Evolutionary conservation across 225 moss, liverwort and hornwort species (phyloP).

Genomic region (Straminergon stramineum): DNA sequence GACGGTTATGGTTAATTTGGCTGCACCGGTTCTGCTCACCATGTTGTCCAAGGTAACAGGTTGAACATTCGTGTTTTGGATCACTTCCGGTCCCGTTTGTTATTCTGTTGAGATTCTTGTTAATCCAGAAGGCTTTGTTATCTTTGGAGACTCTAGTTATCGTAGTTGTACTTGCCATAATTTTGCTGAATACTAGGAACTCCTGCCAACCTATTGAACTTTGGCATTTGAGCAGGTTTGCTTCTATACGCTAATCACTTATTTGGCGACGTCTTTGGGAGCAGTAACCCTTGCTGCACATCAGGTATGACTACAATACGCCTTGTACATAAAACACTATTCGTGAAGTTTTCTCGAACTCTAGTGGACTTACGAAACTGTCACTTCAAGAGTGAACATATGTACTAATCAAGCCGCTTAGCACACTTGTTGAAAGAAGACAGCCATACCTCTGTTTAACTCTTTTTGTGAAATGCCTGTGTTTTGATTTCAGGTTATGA

Average conservation of each 20-base stretch:
- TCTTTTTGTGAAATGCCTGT: not conserved
- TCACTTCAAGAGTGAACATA: not conserved
- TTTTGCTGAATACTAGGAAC: not conserved
- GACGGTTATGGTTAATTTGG: conserved; percentile 50
- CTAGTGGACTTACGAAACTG: not conserved
- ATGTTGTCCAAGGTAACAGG: conserved; percentile 88
- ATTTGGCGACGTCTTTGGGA: conserved; percentile 83
- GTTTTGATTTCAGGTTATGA: conserved; percentile 62
- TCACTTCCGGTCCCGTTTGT: not conserved
- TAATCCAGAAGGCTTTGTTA: not conserved
- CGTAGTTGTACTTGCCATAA: not conserved
- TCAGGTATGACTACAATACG: conserved; percentile 38
- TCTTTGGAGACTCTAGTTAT: not conserved
- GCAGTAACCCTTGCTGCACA: conserved; percentile 71
- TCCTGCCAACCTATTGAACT: not conserved
- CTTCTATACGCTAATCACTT: conserved; percentile 83
- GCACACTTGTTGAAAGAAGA: not conserved
- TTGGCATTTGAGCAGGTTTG: conserved; percentile 32
- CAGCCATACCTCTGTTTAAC: not conserved
- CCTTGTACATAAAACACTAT: not conserved
- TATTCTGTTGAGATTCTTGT: not conserved
- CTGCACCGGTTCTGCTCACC: conserved; percentile 77
- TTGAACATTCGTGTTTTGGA: not conserved
- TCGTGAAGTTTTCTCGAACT: not conserved
- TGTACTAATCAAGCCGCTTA: not conserved